Evolutionary conservation across 495 filamentous ascomycete genomes (phyloP), one percentile per base, ranked within the genome.

Genomic region (Margaritispora aquatica): DNA sequence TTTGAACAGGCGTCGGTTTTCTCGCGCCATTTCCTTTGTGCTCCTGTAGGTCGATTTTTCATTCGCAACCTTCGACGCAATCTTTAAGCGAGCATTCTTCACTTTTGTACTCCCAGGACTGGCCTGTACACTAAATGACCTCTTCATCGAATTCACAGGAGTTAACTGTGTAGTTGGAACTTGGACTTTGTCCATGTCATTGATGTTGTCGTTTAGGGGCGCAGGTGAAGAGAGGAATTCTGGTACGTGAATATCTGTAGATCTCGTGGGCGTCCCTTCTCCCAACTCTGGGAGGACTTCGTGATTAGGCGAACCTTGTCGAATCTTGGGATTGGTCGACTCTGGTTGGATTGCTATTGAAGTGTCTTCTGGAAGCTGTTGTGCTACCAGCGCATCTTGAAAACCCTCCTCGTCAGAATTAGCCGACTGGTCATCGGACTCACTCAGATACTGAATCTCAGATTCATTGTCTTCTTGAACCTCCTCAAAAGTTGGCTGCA

Each of bases 1-100:
- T 8, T 44, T 7, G 15, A 44, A 44, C 7, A 17, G 19, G 50
- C 50, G 63, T 34, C 63, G 59, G 21, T 19, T 29, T 15, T 47
- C 26, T 59, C 60, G 54, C 11, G 49, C 51, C 54, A 61, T 51
- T 9, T 58, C 64, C 22, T 55, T 57, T 1, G 59, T 41, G 53
- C 58, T 50, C 22, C 19, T 36, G 19, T 11, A 7, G 13, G 29
- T 1, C 21, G 7, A n/a, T 8, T 62, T 55, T 47, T 59, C 54
- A 11, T 44, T 49, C 26, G 27, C 23, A 5, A 52, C 34, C 58
- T 26, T 31, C 1, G 7, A 13, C 13, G 38, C 58, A 29, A 52
- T 29, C 27, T 29, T 52, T n/a, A 52, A 29, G 15, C 52, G 52
- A 1, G 38, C 17, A 15, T n/a, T 44, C 38, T 44, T 44, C 10